phyloP scores from a whole-genome alignment of 176 grass and related monocot species.

The Poa pratensis region DNA sequence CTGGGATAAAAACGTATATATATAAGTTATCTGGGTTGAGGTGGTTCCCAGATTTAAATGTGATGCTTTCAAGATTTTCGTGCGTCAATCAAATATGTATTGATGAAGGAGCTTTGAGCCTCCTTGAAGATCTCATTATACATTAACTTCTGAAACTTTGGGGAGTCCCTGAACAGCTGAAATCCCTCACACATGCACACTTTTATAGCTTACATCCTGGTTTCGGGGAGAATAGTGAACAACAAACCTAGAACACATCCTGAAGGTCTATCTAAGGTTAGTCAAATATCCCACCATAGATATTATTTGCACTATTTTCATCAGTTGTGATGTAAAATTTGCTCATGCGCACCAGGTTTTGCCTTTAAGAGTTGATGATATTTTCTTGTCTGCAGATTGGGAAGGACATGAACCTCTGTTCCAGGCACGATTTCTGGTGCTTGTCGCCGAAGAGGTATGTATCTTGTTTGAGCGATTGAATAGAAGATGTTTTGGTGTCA shows the following conservation, averaged over 20 bases:
- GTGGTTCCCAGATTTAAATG: conserved; percentile 33
- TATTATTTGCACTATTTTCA: background rate
- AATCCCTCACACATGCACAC: background rate
- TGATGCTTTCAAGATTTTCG: background rate
- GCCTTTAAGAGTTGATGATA: background rate
- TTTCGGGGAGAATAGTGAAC: background rate
- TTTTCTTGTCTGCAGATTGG: background rate
- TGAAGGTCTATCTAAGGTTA: background rate
- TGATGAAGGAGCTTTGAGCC: conserved; percentile 11
- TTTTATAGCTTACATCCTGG: conserved; percentile 14
- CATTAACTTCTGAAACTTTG: background rate
- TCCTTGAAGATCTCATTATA: conserved; percentile 4
- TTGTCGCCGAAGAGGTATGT: no score
- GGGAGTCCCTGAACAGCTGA: conserved; percentile 19
- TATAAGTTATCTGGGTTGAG: conserved; percentile 9
- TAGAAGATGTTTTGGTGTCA: no score
- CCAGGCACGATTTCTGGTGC: background rate
- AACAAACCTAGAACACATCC: background rate
- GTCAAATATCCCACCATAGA: background rate
- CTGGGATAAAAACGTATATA: background rate
- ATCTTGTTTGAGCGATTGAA: no score
- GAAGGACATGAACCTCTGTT: background rate
- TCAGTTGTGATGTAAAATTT: background rate
- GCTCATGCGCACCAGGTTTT: background rate
- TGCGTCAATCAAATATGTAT: conserved; percentile 28